These are phyloP conservation scores for Globisporangium spiculum DNA, from an alignment of 352 stramenopile genomes.

Conservation along the genomic window DNA sequence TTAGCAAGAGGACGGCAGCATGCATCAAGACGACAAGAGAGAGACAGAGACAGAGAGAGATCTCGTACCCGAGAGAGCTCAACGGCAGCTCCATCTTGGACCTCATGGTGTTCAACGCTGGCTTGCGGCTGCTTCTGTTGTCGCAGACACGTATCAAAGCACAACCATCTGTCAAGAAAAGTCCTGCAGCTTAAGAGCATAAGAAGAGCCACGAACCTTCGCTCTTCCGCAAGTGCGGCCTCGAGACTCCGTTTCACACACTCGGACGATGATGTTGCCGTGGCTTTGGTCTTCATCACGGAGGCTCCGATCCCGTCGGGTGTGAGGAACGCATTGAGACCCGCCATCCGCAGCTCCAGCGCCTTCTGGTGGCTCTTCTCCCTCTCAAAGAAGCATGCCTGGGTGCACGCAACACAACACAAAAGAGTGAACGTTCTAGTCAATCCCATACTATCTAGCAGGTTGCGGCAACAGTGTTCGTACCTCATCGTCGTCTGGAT, in stretches of 20 bases:
- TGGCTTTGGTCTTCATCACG: conserved; percentile 20
- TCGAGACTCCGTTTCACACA: conserved; percentile 38
- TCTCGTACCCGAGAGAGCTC: conserved; percentile 36
- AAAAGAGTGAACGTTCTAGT: background rate
- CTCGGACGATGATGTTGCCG: conserved; percentile 3
- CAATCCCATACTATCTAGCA: background rate
- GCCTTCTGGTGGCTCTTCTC: conserved; percentile 14
- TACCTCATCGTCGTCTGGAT: conserved; percentile 28
- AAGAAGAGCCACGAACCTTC: conserved; percentile 7
- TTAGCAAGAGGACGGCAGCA: too few species aligned
- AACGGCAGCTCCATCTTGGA: conserved; percentile 50
- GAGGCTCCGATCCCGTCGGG: conserved; percentile 24
- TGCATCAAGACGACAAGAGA: background rate
- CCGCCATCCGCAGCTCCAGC: conserved; percentile 15
- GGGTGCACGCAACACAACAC: background rate
- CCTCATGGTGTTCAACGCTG: conserved; percentile 17
- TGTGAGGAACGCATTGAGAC: conserved; percentile 15
- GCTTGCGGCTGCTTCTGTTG: conserved; percentile 16
- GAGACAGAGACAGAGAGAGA: conserved; percentile 1
- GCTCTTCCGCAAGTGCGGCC: conserved; percentile 19
- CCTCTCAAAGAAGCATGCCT: conserved; percentile 26
- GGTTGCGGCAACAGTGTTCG: background rate
- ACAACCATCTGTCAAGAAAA: background rate
- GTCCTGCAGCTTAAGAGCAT: background rate
- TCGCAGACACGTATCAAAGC: background rate